Evolutionary conservation across 768 basidiomycete genomes (phyloP).

Genomic region (Hygrophorus pudorinus): DNA sequence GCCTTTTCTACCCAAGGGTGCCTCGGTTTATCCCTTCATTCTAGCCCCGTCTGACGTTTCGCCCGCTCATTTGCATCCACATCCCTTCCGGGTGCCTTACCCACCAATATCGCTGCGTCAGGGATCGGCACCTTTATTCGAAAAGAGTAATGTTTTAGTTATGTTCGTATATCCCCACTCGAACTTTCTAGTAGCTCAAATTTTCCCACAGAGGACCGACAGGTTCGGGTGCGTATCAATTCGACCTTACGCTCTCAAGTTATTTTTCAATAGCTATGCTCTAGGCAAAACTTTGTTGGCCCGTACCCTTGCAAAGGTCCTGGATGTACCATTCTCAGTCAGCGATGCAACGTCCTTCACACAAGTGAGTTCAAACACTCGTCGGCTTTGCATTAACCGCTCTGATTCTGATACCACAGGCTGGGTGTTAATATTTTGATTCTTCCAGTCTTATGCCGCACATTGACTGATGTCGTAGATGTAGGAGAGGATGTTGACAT

Average conservation of each 20-base stretch:
- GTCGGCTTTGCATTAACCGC: neutral
- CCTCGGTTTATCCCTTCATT: constrained; percentile 1
- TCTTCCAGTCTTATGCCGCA: constrained; percentile 4
- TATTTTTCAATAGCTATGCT: neutral
- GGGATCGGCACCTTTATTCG: constrained; percentile 52
- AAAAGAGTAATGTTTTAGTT: constrained; percentile 94
- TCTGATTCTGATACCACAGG: constrained; percentile 27
- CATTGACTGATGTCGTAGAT: constrained; percentile 35
- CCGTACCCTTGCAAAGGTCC: constrained; percentile 80
- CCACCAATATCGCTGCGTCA: constrained; percentile 26
- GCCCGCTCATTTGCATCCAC: constrained; percentile 54
- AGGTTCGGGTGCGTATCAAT: constrained; percentile 52
- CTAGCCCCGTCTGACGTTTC: constrained; percentile 32
- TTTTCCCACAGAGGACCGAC: constrained; percentile 57
- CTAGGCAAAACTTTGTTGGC: constrained; percentile 84
- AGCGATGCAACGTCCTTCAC: constrained; percentile 94
- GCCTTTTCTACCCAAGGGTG: neutral
- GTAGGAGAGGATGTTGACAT: constrained; percentile 97
- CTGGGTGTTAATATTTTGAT: constrained; percentile 50
- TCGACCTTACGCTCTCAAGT: constrained; percentile 3
- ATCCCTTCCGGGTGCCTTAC: constrained; percentile 43
- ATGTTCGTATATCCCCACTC: constrained; percentile 42
- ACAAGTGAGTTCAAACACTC: constrained; percentile 37
- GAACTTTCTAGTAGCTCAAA: constrained; percentile 2
- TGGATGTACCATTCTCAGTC: constrained; percentile 91